Evolutionary conservation across 352 stramenopile genomes (phyloP).

Genomic region (Phytophthora citricola): DNA sequence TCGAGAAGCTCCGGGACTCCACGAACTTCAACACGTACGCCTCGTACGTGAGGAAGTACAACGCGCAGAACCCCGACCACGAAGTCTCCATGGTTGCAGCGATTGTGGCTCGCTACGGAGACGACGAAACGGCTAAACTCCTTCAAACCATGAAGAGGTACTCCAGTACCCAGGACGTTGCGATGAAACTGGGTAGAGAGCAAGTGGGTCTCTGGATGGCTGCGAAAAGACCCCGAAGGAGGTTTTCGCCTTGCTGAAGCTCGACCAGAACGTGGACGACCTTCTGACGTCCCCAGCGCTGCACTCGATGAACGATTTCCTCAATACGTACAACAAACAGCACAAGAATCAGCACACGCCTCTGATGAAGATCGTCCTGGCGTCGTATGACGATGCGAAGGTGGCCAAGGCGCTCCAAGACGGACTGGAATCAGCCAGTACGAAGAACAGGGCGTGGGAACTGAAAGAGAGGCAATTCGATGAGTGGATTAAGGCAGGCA

Average conservation of each 20-base stretch:
- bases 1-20: background rate
- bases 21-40: background rate
- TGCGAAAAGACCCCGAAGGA: background rate
- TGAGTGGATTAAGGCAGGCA: too few species aligned
- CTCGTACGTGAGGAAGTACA: background rate
- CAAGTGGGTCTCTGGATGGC: conserved; percentile 5
- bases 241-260: background rate
- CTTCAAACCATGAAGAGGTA: background rate
- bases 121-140: background rate
- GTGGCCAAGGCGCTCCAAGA: too few species aligned
- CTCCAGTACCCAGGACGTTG: background rate
- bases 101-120: background rate
- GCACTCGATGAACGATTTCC: background rate
- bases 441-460: too few species aligned
- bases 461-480: too few species aligned
- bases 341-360: too few species aligned
- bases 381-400: too few species aligned
- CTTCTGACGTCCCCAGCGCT: background rate
- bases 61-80: background rate
- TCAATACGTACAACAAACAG: too few species aligned
- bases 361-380: too few species aligned
- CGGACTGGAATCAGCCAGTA: too few species aligned
- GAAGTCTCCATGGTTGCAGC: background rate
- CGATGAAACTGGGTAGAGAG: background rate
- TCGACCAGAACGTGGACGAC: background rate